Evolutionary conservation across 2,329 filamentous ascomycete genomes (phyloP), one percentile per base, ranked within the genome.

Genomic region (Cordyceps cateniannulata): DNA sequence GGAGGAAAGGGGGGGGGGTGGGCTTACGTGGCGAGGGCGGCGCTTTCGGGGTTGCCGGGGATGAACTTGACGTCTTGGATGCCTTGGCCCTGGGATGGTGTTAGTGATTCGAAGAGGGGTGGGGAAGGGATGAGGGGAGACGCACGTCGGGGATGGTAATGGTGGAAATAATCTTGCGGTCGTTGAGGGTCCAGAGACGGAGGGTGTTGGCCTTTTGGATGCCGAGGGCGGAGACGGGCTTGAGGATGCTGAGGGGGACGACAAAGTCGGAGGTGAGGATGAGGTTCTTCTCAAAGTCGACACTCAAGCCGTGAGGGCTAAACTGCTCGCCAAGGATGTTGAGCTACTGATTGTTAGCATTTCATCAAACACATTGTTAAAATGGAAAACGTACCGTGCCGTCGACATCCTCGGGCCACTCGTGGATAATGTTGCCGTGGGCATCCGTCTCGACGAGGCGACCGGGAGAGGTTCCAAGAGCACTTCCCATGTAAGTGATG

Each of bases 41-140:
- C 84, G 38, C 74, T 75, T 63, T 86, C 83, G 7, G 73, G 68
- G 74, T 86, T 82, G 9, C 81, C 80, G 1, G 84, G 84, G 63
- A 86, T 86, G 72, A 86, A 85, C 70, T 87, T 87, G 67, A 87
- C 81, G 64, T 87, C 84, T 66, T 86, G 83, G 55, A 86, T 86
- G 63, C 84, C 84, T 45, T 77, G 76, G 40, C 82, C 81, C 72
- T 76, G 27, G n/a, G 4, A n/a, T 32, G 8, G 5, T 44, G 16
- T 59, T 55, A 49, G 64, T 58, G n/a, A n/a, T n/a, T n/a, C n/a
- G n/a, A n/a, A n/a, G n/a, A 9, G 18, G 8, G 6, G 6, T 32
- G 59, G 5, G 3, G 9, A 16, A 20, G 24, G 7, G 5, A 27
- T 16, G 9, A 24, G 18, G 38, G 16, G 18, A 18, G 2, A 65